Base-by-base conservation (phyloP, 163 green algal species). In the Chloroidium sp. region DNA sequence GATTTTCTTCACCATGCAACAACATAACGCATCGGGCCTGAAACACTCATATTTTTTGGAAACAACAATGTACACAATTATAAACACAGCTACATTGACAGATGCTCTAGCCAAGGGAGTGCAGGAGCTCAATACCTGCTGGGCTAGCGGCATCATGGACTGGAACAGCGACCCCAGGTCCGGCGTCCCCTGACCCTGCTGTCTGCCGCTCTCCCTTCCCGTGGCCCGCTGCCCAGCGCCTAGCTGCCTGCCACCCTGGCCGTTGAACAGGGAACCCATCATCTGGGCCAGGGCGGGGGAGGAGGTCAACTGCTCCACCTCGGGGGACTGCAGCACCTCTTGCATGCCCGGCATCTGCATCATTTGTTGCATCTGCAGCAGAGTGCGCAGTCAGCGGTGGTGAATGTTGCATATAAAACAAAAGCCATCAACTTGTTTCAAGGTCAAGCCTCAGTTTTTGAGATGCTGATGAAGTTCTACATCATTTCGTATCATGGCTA, bases 281-380 rank as follows among this genome's bases (percentile, higher is more conserved):
- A 58, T 13, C 2, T 78, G 61, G 4, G 67, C 59, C 75, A 78
- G 1, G 59, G 3, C 12, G 2, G 75, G 75, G 59, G 75, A 78
- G 59, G 1, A 59, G 3, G 75, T 60, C 75, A 78, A 60, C 75
- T 79, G 85, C 78, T 82, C 76, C 64, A 72, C 6, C 64, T 10
- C 64, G 6, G 64, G 64, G 64, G 64, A 72, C 6, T 6, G 6
- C 64, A 72, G 64, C 64, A 72, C 8, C 64, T 72, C 6, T 10
- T 72, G 64, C 77, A 88, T 78, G 13, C 74, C 69, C 0, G 81
- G 85, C 79, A 80, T 85, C 74, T 80, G 61, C 0, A 79, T 75
- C 78, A 83, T 79, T 75, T 85, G 80, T 2, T 59, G 6, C 36
- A 88, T 58, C 74, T 87, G 74, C 61, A 59, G 62, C 72, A 80